Base-by-base conservation (phyloP, 345 rosid genomes). In the Laguncularia racemosa region DNA sequence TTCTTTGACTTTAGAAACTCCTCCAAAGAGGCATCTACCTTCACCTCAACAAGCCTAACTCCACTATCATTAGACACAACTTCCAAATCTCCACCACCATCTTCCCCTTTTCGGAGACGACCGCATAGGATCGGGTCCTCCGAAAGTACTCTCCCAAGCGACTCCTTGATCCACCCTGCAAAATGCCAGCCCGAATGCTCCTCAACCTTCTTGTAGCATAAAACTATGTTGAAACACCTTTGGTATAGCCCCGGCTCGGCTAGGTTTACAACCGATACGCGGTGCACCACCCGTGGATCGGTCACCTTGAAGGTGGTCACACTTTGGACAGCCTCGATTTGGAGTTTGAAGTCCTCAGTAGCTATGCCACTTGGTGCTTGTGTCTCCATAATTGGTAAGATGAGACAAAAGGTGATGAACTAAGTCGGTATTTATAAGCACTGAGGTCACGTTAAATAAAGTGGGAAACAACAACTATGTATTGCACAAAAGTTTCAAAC, bases 121-220 rank as follows among this genome's bases (percentile, higher is more conserved):
- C 98, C 98, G 1, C 78, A 13, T 9, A 82, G 67, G 71, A 84
- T 17, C 1, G 98, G 88, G 55, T 78, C 76, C 73, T 84, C 86
- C 15, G 46, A 20, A 52, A 88, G 58, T 13, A 78, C 91, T 59
- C 67, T 75, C 3, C 76, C 79, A 11, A 91, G 73, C 3, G 98
- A 85, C 64, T 84, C 92, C 74, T 71, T 88, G 4, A 86, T 76
- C 90, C 89, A 86, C 11, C 96, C 88, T 2, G 95, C 84, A 7
- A 61, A 73, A 13, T 62, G 16, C 90, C 91, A 78, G 1, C 89
- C 93, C 11, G 85, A 78, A 53, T 68, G 53, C 51, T 73, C 84
- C 64, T 7, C 49, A 20, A 17, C 65, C 26, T 77, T 60, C 17
- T 68, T 67, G 57, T 81, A 84, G 61, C 65, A 81, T 5, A 85